Conservation (phyloP, 2,329 filamentous ascomycete species). For the Aspergillus sojae region DNA sequence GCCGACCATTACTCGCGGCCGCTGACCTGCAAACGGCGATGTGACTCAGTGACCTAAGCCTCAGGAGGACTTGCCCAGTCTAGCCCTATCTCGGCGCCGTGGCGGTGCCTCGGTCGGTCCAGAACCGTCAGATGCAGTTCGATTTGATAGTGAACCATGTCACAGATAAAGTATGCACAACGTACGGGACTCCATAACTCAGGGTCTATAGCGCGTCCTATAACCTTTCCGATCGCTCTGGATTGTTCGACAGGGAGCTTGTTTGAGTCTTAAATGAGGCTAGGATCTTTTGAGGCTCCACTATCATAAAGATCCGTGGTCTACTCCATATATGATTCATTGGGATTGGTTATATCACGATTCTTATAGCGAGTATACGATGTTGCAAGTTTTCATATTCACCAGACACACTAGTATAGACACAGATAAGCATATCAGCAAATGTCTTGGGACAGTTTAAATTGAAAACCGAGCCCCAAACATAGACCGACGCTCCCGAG, state of each 20-base stretch:
- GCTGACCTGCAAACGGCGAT: background rate
- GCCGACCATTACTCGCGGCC: background rate
- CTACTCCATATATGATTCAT: background rate
- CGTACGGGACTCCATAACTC: background rate
- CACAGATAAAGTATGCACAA: slow-evolving; percentile 2
- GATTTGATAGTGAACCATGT: slow-evolving; percentile 1
- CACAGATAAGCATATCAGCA: background rate
- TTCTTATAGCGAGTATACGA: background rate
- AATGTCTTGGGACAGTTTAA: background rate
- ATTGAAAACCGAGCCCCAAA: background rate
- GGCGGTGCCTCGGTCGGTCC: background rate
- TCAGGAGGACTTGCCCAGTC: background rate
- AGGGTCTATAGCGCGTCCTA: background rate
- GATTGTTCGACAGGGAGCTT: background rate
- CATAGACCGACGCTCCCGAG: background rate
- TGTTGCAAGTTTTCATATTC: background rate
- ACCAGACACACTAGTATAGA: no score
- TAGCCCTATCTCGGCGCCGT: slow-evolving; percentile 1
- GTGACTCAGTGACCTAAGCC: background rate
- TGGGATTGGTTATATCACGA: background rate
- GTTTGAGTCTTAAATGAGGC: background rate
- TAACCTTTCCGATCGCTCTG: background rate
- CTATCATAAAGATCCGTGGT: background rate
- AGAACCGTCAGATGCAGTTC: background rate
- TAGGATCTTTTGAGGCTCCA: background rate